Percentiles rank a stretch among this genome's conserved stretches.
Conservation (phyloP, 2,329 filamentous ascomycete genomes). For the Fonsecaea multimorphosa region DNA sequence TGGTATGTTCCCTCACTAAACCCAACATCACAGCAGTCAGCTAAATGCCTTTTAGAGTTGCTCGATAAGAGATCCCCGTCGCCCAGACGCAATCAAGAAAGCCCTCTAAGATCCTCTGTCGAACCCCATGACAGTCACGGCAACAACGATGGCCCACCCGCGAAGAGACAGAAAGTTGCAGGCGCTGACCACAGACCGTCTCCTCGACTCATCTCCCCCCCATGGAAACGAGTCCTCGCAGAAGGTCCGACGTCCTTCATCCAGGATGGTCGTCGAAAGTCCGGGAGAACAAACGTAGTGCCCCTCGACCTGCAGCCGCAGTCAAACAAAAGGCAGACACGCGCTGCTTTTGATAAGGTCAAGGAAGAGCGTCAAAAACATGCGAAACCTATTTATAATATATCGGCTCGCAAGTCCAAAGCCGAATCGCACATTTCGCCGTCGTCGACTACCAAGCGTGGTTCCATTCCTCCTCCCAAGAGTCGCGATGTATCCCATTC, state of each 20-base stretch:
- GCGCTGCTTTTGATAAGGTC: constrained; percentile 45
- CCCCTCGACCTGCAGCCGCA: constrained; percentile 56
- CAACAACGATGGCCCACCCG: constrained; percentile 49
- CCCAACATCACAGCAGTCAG: constrained; percentile 4
- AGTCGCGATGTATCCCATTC: constrained; percentile 15
- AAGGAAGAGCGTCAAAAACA: constrained; percentile 34
- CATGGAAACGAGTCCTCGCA: constrained; percentile 86
- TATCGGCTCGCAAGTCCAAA: constrained; percentile 41
- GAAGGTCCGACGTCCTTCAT: constrained; percentile 88
- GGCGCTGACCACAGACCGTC: constrained; percentile 45
- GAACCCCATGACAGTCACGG: constrained; percentile 14
- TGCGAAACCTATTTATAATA: constrained; percentile 41
- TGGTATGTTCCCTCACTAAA: constrained; percentile 31
- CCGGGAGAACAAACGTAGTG: constrained; percentile 62
- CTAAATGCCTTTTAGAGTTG: constrained; percentile 19
- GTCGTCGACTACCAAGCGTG: constrained; percentile 23
- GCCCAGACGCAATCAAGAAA: constrained; percentile 17
- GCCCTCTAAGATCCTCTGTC: constrained; percentile 14
- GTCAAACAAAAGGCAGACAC: constrained; percentile 55
- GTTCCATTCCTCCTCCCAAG: constrained; percentile 26
- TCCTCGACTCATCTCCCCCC: constrained; percentile 70
- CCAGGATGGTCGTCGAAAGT: constrained; percentile 66
- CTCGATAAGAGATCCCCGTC: constrained; percentile 21
- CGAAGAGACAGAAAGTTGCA: constrained; percentile 54
- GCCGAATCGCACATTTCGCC: constrained; percentile 24